phyloP scores from a whole-genome alignment of 2,329 filamentous ascomycete species.

The Neurospora crassa region DNA sequence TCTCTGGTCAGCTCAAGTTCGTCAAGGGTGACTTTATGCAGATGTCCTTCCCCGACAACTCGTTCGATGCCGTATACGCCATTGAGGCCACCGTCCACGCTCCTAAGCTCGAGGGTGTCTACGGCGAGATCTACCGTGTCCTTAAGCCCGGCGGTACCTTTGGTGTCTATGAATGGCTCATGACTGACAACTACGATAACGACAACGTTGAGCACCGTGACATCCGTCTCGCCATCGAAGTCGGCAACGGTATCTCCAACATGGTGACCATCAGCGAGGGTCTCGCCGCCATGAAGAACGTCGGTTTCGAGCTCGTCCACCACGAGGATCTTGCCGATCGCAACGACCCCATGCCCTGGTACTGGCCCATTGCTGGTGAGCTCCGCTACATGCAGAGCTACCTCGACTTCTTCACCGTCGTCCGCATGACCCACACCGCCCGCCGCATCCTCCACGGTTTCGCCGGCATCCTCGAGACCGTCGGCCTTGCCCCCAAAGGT shows the following conservation, averaged over 20 bases:
- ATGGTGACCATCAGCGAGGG: constrained; percentile 86
- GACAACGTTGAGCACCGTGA: constrained; percentile 76
- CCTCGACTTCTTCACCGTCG: constrained; percentile 72
- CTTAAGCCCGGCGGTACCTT: constrained; percentile 94
- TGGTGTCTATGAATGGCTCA: constrained; percentile 97
- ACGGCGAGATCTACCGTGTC: constrained; percentile 88
- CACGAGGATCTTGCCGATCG: constrained; percentile 80
- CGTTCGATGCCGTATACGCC: constrained; percentile 90
- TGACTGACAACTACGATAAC: constrained; percentile 94
- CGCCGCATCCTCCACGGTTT: constrained; percentile 67
- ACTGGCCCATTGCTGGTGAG: constrained; percentile 82
- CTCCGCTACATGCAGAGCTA: constrained; percentile 73
- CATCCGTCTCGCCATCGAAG: constrained; percentile 90
- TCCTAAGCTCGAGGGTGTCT: constrained; percentile 81
- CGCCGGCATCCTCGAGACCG: constrained; percentile 64
- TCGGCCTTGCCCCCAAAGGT: constrained; percentile 68
- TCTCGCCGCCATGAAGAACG: constrained; percentile 71
- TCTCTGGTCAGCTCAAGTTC: constrained; percentile 71
- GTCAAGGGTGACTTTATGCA: constrained; percentile 99
- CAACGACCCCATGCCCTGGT: constrained; percentile 74
- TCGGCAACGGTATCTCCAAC: constrained; percentile 93
- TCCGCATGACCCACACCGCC: constrained; percentile 81
- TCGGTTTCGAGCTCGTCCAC: constrained; percentile 75
- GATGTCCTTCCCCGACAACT: constrained; percentile 89
- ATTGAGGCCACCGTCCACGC: constrained; percentile 97